Conservation (phyloP, 495 filamentous ascomycete species). For the Trichocladium antarcticum region DNA sequence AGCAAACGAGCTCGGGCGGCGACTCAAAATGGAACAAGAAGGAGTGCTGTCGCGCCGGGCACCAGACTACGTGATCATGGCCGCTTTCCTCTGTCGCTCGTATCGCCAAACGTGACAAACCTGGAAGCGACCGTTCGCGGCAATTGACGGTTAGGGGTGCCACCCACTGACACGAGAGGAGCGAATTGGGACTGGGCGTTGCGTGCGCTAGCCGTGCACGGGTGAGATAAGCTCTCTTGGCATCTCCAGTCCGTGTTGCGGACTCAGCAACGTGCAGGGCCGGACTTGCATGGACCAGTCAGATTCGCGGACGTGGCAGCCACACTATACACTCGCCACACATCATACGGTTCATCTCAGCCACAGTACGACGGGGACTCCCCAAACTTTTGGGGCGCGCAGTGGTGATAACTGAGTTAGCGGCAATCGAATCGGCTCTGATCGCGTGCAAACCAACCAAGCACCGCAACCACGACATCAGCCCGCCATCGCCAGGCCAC, state of each 20-base stretch:
- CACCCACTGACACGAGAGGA: not conserved
- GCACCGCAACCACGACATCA: not conserved
- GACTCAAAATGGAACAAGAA: not conserved
- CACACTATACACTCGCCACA: not conserved
- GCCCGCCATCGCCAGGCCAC: not conserved
- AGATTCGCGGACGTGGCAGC: too few relatives aligned
- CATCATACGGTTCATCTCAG: not conserved
- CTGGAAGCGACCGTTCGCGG: too few relatives aligned
- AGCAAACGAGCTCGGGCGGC: too few relatives aligned
- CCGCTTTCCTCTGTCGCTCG: not conserved
- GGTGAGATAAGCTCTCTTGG: constrained; percentile 15
- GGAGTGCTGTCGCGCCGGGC: constrained; percentile 3
- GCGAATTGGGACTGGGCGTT: not conserved
- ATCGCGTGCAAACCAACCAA: constrained; percentile 8
- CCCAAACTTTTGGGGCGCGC: constrained; percentile 8
- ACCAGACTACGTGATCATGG: constrained; percentile 9
- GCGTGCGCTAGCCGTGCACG: not conserved
- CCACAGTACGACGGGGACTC: not conserved
- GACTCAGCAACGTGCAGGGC: not conserved
- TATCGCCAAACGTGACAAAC: not conserved
- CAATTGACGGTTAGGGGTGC: constrained; percentile 3
- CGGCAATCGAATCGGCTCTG: not conserved
- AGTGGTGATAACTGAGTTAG: constrained; percentile 3
- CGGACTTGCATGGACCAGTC: too few relatives aligned
- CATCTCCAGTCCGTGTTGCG: constrained; percentile 8